A percentile compares a stretch with the other conserved stretches of the same genome.
Conservation (phyloP, 2,329 filamentous ascomycete species). For the Teratosphaeria zuluensis region DNA sequence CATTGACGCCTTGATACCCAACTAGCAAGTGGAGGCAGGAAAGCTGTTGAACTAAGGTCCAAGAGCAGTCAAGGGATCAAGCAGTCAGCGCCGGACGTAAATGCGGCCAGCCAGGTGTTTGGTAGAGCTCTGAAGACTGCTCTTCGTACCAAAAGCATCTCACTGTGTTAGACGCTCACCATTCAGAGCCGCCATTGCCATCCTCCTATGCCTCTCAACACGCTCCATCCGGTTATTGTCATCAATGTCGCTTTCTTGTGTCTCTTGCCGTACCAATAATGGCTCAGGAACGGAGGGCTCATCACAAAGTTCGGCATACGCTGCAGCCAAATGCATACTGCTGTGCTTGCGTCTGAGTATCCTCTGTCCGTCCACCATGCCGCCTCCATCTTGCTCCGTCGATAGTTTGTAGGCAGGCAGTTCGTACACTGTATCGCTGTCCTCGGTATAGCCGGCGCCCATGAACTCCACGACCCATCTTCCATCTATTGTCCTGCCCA, state of each 20-base stretch:
- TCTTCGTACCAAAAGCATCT: background rate
- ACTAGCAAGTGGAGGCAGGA: too few relatives aligned
- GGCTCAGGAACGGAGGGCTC: background rate
- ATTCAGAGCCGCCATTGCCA: background rate
- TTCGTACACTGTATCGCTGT: background rate
- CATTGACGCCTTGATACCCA: too few relatives aligned
- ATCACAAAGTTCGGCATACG: background rate
- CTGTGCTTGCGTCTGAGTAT: background rate
- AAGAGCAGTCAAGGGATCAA: too few relatives aligned
- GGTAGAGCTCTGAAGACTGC: background rate
- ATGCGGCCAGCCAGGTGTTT: background rate
- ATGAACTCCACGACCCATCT: slow-evolving; percentile 11
- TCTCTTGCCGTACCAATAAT: background rate
- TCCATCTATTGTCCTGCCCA: slow-evolving; percentile 7
- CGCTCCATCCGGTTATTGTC: background rate
- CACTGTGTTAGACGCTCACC: background rate
- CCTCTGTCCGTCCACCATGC: background rate
- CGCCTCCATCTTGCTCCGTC: background rate
- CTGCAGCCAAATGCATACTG: background rate
- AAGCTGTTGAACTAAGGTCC: too few relatives aligned
- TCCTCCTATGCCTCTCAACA: background rate
- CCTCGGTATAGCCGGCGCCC: background rate
- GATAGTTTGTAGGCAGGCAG: background rate
- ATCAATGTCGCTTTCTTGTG: background rate
- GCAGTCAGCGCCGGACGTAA: background rate